Evolutionary conservation across 129 eudicot genomes (phyloP), one percentile per base, ranked within the genome.

Genomic region (Saposhnikovia divaricata): DNA sequence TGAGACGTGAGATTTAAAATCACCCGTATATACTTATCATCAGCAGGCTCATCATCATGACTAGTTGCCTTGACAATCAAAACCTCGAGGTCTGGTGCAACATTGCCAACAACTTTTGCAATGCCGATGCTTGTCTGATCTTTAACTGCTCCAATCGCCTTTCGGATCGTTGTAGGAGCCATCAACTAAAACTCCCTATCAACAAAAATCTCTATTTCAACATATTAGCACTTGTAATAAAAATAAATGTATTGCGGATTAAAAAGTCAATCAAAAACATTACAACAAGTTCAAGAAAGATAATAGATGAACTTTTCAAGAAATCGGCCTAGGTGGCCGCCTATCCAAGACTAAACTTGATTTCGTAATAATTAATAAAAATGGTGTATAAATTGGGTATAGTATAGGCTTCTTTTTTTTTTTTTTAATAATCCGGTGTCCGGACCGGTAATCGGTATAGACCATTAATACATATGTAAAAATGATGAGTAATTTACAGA

Each of bases 31-130:
- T 84, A 86, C 77, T 83, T 91, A 11, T 87, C 89, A 74, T 87
- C 87, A 6, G 93, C 87, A 14, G 87, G 90, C 38, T 87, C 97
- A 44, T 80, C 79, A 63, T 91, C 91, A 31, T 91, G 96, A 77
- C 86, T 83, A 3, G 96, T 91, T 66, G 96, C 93, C 65, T 87
- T 89, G n/a, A 91, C 96, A 0, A 89, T 85, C 40, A 86, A 77
- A 55, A 91, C 89, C 81, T 91, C 96, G 21, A 91, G 91, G 78
- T 91, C 91, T 4, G 93, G 91, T 61, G 91, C 93, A n/a, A 86
- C 81, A 50, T 89, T 86, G 43, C 93, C 88, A 1, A 93, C 85
- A 76, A 91, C 93, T 65, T 91, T 91, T 39, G 91, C 96, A 79
- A 91, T 72, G 85, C 93, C 82, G 47, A 91, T 91, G 71, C 96